These are phyloP conservation scores for Trichoderma virens DNA, from an alignment of 495 filamentous ascomycete genomes.

Conservation along the genomic window DNA sequence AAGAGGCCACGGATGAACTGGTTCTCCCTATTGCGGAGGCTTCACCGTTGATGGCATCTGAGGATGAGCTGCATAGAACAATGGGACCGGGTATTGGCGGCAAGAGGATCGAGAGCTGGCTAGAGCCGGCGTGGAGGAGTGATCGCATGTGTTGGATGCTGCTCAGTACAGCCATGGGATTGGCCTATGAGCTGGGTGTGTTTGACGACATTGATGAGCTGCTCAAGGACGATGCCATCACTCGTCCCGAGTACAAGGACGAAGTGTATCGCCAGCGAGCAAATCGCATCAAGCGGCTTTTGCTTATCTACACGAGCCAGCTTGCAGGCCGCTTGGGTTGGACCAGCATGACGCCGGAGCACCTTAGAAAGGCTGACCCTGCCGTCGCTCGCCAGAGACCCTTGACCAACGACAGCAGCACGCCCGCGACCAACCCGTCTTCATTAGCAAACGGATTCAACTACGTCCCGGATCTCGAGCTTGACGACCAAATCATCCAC, in stretches of 20 bases:
- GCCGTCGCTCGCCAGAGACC: constrained; percentile 35
- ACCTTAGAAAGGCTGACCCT: constrained; percentile 41
- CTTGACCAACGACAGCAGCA: constrained; percentile 39
- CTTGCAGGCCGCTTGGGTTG: constrained; percentile 86
- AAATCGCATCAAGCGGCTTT: constrained; percentile 71
- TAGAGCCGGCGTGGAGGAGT: constrained; percentile 92
- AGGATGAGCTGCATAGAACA: constrained; percentile 37
- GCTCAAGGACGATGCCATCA: constrained; percentile 42
- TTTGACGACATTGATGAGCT: constrained; percentile 76
- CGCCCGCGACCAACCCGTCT: constrained; percentile 46
- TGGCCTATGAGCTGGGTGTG: constrained; percentile 90
- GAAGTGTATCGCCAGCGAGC: constrained; percentile 71
- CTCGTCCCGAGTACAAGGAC: constrained; percentile 53
- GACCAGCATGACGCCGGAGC: constrained; percentile 83
- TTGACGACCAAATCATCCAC: constrained; percentile 73
- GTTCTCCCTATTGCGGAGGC: constrained; percentile 42
- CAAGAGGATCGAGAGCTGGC: constrained; percentile 81
- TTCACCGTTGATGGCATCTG: constrained; percentile 38
- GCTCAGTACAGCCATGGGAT: constrained; percentile 76
- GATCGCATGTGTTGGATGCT: constrained; percentile 99
- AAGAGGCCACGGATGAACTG: constrained; percentile 59
- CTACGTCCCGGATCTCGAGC: constrained; percentile 50
- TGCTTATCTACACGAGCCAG: constrained; percentile 85
- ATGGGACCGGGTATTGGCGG: constrained; percentile 48
- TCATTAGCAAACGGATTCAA: constrained; percentile 45